Base-by-base conservation (phyloP, 1,139 yeast genomes). In the Scheffersomyces quercinus region DNA sequence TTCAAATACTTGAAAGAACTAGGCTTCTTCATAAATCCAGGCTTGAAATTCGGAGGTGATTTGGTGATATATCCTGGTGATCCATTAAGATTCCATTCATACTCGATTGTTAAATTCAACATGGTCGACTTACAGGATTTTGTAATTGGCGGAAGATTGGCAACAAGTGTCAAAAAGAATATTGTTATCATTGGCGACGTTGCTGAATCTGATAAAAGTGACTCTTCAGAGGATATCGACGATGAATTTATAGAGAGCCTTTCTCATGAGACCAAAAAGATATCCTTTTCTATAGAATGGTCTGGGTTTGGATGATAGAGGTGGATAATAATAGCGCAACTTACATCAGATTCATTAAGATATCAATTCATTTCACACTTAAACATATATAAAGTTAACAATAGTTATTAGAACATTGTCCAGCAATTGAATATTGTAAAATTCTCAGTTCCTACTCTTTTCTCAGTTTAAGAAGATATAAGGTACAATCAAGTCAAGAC, bases 1-100 rank as follows among this genome's bases (percentile, higher is more conserved):
- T 53, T 40, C 40, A 64, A 65, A 35, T 60, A 70, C 41, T 62
- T 88, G 37, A 81, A 77, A 46, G 51, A 57, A 1, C 55, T 59
- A 14, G 81, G 78, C 0, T 84, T 75, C 58, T 86, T 60, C 53
- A 51, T 90, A 16, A 75, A 90, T 30, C 97, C 98, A 0, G 99
- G 98, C 0, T 70, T 90, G 35, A 75, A 96, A 47, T 93, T 91
- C 60, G 99, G 99, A 1, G 95, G 96, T 3, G 83, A 83, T 46
- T 89, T 82, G 56, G 79, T 93, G 41, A 90, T 93, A 2, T 93
- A 93, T 54, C 98, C 98, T 0, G 98, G 97, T 0, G 99, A 93
- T 59, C 96, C 98, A 2, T 68, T 93, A 45, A 66, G 95, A 40
- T 93, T 82, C 58, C 99, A 93, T 63, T 87, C 97, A 2, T 97